Base-by-base conservation (phyloP, 2,329 filamentous ascomycete genomes). In the Gaeumannomyces tritici region DNA sequence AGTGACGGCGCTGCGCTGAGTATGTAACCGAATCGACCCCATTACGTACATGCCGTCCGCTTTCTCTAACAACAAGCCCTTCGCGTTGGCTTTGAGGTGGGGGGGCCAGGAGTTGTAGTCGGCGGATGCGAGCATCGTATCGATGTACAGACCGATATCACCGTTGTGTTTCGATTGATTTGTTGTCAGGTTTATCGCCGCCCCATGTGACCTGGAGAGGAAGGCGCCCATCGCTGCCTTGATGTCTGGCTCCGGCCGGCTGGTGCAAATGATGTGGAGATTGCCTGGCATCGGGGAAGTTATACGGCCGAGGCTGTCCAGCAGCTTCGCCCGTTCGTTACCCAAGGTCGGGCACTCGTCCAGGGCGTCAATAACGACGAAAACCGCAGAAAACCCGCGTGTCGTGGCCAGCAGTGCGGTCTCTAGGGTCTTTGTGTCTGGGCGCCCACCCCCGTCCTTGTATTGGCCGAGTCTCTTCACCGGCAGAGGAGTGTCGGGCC, bases 381-480 rank as follows among this genome's bases (percentile, higher is more conserved):
- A 55, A 3, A 27, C 54, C 2, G 54, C n/a, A 4, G 54, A 24
- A n/a, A 55, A 55, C 26, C 54, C 54, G 13, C 26, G n/a, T 21
- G 13, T n/a, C 11, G 54, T 55, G 18, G 54, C 54, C 26, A 24
- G 11, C n/a, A 55, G 15, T 24, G 54, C n/a, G 13, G 54, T 15
- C 26, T 55, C 54, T 1, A 55, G 54, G 11, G 54, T 55, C 54
- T 26, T 55, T 15, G 21, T 55, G 13, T 55, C 54, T 26, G 54
- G 54, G 4, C 54, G n/a, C 54, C 33, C 28, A 33, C 58, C 58
- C 51, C 31, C 35, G 42, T 18, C 35, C 42, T 67, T 67, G 29
- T 61, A 29, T 27, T 55, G 5, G 54, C 26, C 5, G 4, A 42
- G 55, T 4, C 56, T 42, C 15, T n/a, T 24, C n/a, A 35, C 24